Base-by-base conservation (phyloP, 2,329 filamentous ascomycete species). In the Bipolaris gigantea region DNA sequence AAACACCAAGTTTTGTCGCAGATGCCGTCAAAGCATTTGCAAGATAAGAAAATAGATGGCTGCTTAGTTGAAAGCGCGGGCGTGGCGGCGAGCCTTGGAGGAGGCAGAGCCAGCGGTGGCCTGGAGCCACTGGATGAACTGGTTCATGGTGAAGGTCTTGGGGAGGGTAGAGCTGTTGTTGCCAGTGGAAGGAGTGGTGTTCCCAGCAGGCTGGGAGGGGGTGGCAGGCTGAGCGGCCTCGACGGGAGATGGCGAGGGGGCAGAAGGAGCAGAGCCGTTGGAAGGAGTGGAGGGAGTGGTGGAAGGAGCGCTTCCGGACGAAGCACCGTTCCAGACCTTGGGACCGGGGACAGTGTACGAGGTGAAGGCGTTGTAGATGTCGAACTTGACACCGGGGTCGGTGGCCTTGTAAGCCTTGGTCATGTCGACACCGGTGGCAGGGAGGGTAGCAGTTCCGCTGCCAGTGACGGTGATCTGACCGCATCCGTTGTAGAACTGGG, bases 401-500 rank as follows among this genome's bases (percentile, higher is more conserved):
- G 61, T 59, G 56, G 72, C 65, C n/a, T 61, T 64, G 69, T 77
- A 78, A n/a, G 69, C 71, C 53, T 73, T 72, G 57, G 78, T 75
- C 67, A 81, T 77, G 71, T 79, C 75, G 52, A 77, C 77, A 63
- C 70, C 70, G 3, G 59, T 48, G 25, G 67, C 61, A 16, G 72
- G 71, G 42, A 73, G 68, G 27, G 62, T 48, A 38, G 42, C 57
- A 19, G 62, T 49, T 40, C 71, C 72, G 34, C 58, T 55, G 21
- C 66, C 67, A 25, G 67, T 71, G 49, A 77, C 66, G 53, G 71
- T 72, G 59, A 78, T 63, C 62, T 77, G 74, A 48, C 73, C 68
- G 60, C 74, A 78, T 52, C 73, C 74, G 62, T 75, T 75, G 63
- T 79, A 79, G 60, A 78, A 73, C 63, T 78, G 76, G 32, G 75